Conservation (phyloP, 257 asterid genomes). For the Dorcoceras hygrometricum region DNA sequence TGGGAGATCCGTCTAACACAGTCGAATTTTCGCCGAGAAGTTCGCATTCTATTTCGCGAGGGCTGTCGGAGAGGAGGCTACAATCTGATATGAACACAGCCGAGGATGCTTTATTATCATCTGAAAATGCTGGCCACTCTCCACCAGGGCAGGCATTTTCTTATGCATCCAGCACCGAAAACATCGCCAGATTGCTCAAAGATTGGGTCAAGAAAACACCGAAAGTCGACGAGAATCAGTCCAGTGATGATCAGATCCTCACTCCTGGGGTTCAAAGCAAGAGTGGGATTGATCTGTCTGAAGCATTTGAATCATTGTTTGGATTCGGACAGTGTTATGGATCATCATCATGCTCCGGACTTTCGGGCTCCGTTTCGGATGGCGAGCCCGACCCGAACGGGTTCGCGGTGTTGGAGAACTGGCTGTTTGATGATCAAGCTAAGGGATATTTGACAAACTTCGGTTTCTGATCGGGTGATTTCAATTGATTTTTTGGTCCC, state of each 20-base stretch:
- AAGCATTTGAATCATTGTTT: conserved; percentile 38
- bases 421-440: conserved; percentile 61
- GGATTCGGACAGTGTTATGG: neutral
- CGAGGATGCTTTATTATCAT: conserved; percentile 71
- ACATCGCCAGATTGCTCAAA: conserved; percentile 70
- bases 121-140: conserved; percentile 26
- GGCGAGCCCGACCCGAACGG: conserved; percentile 35
- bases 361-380: conserved; percentile 49
- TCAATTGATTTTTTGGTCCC: conserved; percentile 13
- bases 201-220: conserved; percentile 50
- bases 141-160: conserved; percentile 17
- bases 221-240: conserved; percentile 23
- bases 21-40: conserved; percentile 18
- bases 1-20: conserved; percentile 3
- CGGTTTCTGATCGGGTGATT: conserved; percentile 30
- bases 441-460: conserved; percentile 45
- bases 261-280: conserved; percentile 34
- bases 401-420: conserved; percentile 53
- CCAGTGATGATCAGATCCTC: conserved; percentile 30
- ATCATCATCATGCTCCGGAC: conserved; percentile 31
- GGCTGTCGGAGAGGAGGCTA: conserved; percentile 87
- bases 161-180: conserved; percentile 81
- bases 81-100: conserved; percentile 78
- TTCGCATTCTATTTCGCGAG: conserved; percentile 43
- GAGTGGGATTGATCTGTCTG: conserved; percentile 37